Conservation (phyloP, 1,284 basidiomycete genomes). For the Pseudozyma pruni region DNA sequence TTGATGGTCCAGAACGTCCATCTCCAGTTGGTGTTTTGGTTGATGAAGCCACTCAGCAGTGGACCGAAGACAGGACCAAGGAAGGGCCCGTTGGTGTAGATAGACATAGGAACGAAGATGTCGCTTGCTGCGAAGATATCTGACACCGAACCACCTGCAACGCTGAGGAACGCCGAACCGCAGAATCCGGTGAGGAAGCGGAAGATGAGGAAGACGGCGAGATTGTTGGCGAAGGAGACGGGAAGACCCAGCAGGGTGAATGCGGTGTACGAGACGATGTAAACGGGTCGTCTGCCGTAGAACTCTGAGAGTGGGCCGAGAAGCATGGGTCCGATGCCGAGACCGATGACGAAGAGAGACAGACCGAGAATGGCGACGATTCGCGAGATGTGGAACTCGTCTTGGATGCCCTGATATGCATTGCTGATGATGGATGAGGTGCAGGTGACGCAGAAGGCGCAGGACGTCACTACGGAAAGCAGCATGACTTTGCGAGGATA, state of each 20-base stretch:
- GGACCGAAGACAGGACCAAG: slow-evolving; percentile 57
- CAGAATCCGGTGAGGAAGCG: slow-evolving; percentile 64
- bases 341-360: slow-evolving; percentile 75
- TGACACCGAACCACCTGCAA: slow-evolving; percentile 53
- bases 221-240: slow-evolving; percentile 62
- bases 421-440: slow-evolving; percentile 52
- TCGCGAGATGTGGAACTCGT: slow-evolving; percentile 74
- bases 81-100: slow-evolving; percentile 67
- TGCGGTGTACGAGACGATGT: slow-evolving; percentile 49
- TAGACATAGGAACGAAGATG: slow-evolving; percentile 63
- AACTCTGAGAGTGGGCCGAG: slow-evolving; percentile 74
- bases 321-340: slow-evolving; percentile 56
- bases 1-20: slow-evolving; percentile 65
- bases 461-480: slow-evolving; percentile 34
- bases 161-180: slow-evolving; percentile 62
- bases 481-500: slow-evolving; percentile 29
- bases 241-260: slow-evolving; percentile 51
- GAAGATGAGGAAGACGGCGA: slow-evolving; percentile 62
- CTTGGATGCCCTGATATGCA: slow-evolving; percentile 67
- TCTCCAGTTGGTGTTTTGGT: slow-evolving; percentile 63
- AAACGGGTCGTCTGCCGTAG: slow-evolving; percentile 70
- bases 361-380: slow-evolving; percentile 80
- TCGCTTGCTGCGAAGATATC: slow-evolving; percentile 62
- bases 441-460: slow-evolving; percentile 53
- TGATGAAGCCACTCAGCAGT: slow-evolving; percentile 58